Evolutionary conservation across 2,329 filamentous ascomycete genomes (phyloP), one percentile per base, ranked within the genome.

Genomic region (Zasmidium angulare): DNA sequence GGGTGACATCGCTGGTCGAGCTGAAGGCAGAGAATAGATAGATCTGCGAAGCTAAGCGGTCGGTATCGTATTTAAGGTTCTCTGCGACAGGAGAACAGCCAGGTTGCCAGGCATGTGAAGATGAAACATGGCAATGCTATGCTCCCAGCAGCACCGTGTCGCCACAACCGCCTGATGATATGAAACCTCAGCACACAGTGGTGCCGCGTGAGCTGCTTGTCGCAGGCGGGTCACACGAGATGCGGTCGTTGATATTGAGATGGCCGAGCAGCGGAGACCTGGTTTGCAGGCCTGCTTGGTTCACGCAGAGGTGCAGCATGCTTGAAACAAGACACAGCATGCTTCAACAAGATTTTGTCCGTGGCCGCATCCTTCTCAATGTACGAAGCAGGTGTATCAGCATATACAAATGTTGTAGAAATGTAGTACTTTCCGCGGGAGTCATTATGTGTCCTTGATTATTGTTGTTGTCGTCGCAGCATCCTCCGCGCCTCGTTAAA

Each of bases 251-350:
- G 29, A 36, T 29, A 40, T 40, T 36, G 50, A 40, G 50, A 36
- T 52, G 14, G 26, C 50, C 26, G 26, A 52, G 50, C 50, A 52
- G 26, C 26, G 50, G 21, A 21, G 29, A 29, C 14, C 50, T 52
- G 50, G 26, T 36, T 21, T 36, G 50, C 6, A 21, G n/a, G 19
- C 24, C 4, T 21, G 50, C 50, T 52, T 52, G 50, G 20, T 40
- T 46, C 29, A 22, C 17, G 29, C 50, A 11, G 36, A 43, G 36
- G 36, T 43, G 36, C 31, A 53, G 23, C 24, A 31, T 3, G 21
- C 22, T 40, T 53, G 51, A 46, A 46, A 53, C 51, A 53, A 53
- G 51, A 53, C 51, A 53, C 51, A 53, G 23, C 51, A 53, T 53
- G 50, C 50, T 11, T 31, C 23, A 40, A 53, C 22, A 24, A 53